phyloP scores from a whole-genome alignment of 192 early-diverging fungal species.

The Gryganskiella cystojenkinii region DNA sequence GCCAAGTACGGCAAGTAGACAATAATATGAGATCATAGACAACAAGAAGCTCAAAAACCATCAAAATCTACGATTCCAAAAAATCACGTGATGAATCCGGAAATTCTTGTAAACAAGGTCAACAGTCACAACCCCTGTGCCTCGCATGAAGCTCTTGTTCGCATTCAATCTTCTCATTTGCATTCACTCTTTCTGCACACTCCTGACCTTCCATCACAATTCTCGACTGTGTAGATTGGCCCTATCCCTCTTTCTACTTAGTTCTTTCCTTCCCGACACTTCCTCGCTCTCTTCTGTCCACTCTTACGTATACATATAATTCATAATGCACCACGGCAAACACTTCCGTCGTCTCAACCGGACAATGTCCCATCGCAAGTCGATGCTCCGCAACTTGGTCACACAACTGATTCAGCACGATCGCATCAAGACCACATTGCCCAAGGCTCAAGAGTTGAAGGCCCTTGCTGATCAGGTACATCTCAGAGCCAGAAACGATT shows the following conservation, averaged over 20 bases:
- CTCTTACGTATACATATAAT: conserved; percentile 21
- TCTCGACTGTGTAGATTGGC: background rate
- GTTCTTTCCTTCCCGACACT: background rate
- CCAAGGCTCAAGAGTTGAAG: conserved; percentile 93
- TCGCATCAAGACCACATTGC: conserved; percentile 91
- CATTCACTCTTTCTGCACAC: background rate
- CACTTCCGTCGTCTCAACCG: conserved; percentile 70
- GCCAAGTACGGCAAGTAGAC: conserved; percentile 50
- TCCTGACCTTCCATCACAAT: background rate
- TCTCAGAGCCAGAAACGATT: too few species aligned
- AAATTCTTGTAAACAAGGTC: conserved; percentile 11
- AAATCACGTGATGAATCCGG: background rate
- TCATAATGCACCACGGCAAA: conserved; percentile 74
- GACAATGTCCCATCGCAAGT: conserved; percentile 74
- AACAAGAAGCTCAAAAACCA: background rate
- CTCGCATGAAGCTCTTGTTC: too few species aligned
- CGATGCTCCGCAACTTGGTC: conserved; percentile 86
- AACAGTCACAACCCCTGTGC: background rate
- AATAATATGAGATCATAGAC: background rate
- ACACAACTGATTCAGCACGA: conserved; percentile 88
- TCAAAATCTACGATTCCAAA: background rate
- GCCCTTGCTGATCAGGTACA: conserved; percentile 82
- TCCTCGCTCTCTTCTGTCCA: background rate
- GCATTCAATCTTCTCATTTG: background rate
- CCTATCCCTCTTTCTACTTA: background rate